Evolutionary conservation across 2,329 filamentous ascomycete species (phyloP).

Genomic region (Aspergillus fructus): DNA sequence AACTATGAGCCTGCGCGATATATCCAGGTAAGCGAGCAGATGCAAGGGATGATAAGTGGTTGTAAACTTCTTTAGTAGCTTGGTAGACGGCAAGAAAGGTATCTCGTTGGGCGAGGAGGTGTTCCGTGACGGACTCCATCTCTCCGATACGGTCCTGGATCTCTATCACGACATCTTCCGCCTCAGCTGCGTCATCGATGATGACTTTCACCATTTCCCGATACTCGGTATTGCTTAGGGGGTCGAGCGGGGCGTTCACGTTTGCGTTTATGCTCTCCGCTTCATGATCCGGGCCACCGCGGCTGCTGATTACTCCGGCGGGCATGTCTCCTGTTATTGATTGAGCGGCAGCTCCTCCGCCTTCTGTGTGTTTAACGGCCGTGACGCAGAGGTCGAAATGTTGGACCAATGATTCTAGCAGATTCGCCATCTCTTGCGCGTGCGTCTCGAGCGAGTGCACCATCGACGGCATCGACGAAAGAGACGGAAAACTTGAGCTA

Average conservation of each 20-base stretch:
- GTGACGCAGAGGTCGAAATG: constrained; percentile 95
- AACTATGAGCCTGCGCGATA: constrained; percentile 48
- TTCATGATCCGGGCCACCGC: constrained; percentile 28
- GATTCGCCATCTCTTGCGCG: constrained; percentile 77
- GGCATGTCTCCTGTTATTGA: constrained; percentile 64
- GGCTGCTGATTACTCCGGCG: constrained; percentile 47
- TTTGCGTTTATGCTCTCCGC: constrained; percentile 34
- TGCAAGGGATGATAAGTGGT: constrained; percentile 66
- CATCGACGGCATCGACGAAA: constrained; percentile 51
- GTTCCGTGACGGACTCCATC: constrained; percentile 71
- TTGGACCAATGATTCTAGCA: constrained; percentile 74
- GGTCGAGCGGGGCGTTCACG: constrained; percentile 57
- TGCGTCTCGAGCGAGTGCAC: constrained; percentile 68
- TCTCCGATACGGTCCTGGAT: constrained; percentile 73
- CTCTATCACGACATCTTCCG: constrained; percentile 62
- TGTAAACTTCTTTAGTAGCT: constrained; percentile 63
- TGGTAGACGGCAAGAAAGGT: constrained; percentile 56
- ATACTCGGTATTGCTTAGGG: constrained; percentile 73
- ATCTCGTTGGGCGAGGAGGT: constrained; percentile 63
- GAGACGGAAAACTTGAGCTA: constrained; percentile 33
- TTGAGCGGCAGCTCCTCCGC: constrained; percentile 67
- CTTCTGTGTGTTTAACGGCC: constrained; percentile 86
- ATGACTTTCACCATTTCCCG: constrained; percentile 82
- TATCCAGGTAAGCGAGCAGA: constrained; percentile 57
- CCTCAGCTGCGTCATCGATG: constrained; percentile 54